A percentile compares a stretch with the other conserved stretches of the same genome.
Conservation (phyloP, 192 early-diverging fungal species). For the Mycoemilia scoparia region DNA sequence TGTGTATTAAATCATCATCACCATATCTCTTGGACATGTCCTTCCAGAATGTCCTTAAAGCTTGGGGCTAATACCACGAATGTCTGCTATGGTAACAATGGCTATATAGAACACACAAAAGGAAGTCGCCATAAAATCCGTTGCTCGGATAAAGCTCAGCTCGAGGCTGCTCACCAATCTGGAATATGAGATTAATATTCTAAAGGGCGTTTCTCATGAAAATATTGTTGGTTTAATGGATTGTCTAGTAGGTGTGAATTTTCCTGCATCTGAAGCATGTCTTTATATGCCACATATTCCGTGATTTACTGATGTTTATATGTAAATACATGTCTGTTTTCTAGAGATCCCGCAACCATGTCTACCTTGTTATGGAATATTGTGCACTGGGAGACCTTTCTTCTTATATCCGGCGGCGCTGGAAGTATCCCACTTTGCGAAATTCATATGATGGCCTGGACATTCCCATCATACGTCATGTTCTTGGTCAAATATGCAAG, state of each 20-base stretch:
- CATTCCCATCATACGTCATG: conserved; percentile 63
- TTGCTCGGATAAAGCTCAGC: conserved; percentile 73
- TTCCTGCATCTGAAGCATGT: no score
- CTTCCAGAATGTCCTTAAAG: no score
- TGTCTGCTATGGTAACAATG: no score
- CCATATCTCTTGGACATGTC: no score
- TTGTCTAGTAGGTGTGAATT: conserved; percentile 80
- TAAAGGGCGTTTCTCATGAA: conserved; percentile 65
- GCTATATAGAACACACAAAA: conserved; percentile 33
- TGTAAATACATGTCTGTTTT: conserved; percentile 15
- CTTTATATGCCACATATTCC: neutral
- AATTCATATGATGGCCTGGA: conserved; percentile 59
- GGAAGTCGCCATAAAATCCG: conserved; percentile 81
- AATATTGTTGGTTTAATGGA: conserved; percentile 80
- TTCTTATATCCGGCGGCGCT: conserved; percentile 59
- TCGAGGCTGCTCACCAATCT: conserved; percentile 82
- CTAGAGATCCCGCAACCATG: conserved; percentile 85
- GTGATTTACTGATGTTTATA: neutral
- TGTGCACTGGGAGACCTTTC: conserved; percentile 91
- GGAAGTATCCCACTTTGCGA: conserved; percentile 27
- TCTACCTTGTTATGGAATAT: conserved; percentile 95
- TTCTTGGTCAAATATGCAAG: conserved; percentile 62
- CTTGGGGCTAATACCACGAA: neutral
- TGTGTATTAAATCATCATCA: no score
- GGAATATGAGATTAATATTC: conserved; percentile 86